Conservation (phyloP, 1,284 basidiomycete genomes). For the Ceratobasidium sp. region DNA sequence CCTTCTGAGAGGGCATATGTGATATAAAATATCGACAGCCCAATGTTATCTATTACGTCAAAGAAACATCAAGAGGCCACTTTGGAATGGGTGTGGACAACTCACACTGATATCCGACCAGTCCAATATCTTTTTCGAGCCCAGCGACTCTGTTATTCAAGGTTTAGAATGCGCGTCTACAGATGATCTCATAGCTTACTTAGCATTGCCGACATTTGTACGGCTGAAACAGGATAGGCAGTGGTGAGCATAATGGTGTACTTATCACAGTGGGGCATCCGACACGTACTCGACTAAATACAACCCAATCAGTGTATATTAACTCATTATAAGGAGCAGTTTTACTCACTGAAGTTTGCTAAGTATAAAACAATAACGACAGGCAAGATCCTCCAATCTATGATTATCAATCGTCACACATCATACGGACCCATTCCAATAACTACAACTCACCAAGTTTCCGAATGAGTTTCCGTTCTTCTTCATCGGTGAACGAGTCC, state of each 20-base stretch:
- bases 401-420: neutral
- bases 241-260: neutral
- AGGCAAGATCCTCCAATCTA: conserved; percentile 50
- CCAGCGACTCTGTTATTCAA: conserved; percentile 47
- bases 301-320: neutral
- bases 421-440: too few species aligned
- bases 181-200: conserved; percentile 33
- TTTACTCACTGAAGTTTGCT: conserved; percentile 50
- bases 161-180: neutral
- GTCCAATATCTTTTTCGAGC: conserved; percentile 46
- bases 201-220: conserved; percentile 50
- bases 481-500: conserved; percentile 44
- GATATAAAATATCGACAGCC: conserved; percentile 50
- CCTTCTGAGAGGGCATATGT: conserved; percentile 49
- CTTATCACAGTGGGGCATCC: too few species aligned
- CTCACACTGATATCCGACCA: conserved; percentile 50
- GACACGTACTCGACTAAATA: conserved; percentile 36
- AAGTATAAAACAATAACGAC: conserved; percentile 49
- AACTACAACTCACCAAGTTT: conserved; percentile 46
- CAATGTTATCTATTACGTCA: conserved; percentile 48
- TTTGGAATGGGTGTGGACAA: neutral
- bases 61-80: neutral
- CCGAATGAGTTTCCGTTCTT: conserved; percentile 47
- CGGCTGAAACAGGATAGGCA: conserved; percentile 30
- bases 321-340: neutral